Evolutionary conservation across 768 basidiomycete genomes (phyloP).

Genomic region (Steccherinum ochraceum): DNA sequence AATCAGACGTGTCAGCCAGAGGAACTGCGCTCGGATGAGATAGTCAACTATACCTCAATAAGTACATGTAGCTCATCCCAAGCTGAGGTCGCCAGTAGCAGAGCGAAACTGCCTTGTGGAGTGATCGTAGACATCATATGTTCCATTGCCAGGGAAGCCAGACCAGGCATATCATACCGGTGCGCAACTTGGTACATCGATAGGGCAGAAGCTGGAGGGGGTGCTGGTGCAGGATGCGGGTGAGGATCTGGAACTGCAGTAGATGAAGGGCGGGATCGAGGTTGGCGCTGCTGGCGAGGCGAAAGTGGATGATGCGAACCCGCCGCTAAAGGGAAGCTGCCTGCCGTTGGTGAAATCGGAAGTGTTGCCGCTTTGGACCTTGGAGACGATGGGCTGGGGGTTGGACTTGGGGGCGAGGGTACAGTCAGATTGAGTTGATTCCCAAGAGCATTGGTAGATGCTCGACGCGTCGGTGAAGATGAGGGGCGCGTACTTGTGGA

Average conservation of each 20-base stretch:
- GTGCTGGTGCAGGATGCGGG: slow-evolving; percentile 57
- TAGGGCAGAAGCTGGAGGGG: slow-evolving; percentile 63
- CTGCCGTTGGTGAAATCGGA: slow-evolving; percentile 23
- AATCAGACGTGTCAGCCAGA: neutral
- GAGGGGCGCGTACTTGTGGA: slow-evolving; percentile 12
- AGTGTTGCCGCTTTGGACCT: slow-evolving; percentile 32
- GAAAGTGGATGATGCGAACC: slow-evolving; percentile 40
- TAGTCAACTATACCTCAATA: slow-evolving; percentile 55
- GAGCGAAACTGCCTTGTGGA: slow-evolving; percentile 57
- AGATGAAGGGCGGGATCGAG: slow-evolving; percentile 23
- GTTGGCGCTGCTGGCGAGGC: slow-evolving; percentile 37
- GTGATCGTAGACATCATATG: slow-evolving; percentile 69
- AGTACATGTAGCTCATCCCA: slow-evolving; percentile 61
- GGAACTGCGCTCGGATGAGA: slow-evolving; percentile 1
- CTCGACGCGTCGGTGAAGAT: slow-evolving; percentile 14
- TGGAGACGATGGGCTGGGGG: slow-evolving; percentile 30
- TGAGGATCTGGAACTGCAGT: slow-evolving; percentile 55
- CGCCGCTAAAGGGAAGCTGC: slow-evolving; percentile 24
- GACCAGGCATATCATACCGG: slow-evolving; percentile 60
- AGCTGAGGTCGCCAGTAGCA: slow-evolving; percentile 59
- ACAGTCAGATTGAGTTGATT: slow-evolving; percentile 3
- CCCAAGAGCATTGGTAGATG: slow-evolving; percentile 3
- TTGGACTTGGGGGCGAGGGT: slow-evolving; percentile 22
- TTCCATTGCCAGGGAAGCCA: slow-evolving; percentile 62
- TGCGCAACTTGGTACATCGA: slow-evolving; percentile 75